Evolutionary conservation across 441 rosid genomes (phyloP).

Genomic region (Gossypium trilobum): DNA sequence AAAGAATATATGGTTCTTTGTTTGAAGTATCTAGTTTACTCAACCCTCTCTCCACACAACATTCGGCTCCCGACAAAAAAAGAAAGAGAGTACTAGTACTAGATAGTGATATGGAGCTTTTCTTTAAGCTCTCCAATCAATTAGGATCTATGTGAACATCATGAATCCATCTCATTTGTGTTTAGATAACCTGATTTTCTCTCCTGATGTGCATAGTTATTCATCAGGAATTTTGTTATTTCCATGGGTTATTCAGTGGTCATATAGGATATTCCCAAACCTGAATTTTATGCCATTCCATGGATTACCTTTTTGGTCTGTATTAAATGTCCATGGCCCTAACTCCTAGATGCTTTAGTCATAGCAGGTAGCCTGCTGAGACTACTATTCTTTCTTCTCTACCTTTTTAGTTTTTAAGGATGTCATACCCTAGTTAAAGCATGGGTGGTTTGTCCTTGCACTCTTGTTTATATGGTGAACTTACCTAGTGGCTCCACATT

Average conservation of each 20-base stretch:
- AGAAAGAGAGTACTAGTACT: not conserved
- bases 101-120: not conserved
- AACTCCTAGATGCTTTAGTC: conserved; percentile 1
- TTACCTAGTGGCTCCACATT: not conserved
- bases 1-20: not conserved
- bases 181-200: not conserved
- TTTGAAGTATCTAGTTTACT: not conserved
- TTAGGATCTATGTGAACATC: not conserved
- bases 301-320: not conserved
- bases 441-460: not conserved
- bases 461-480: not conserved
- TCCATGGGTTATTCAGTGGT: not conserved
- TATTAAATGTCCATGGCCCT: not conserved
- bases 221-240: not conserved
- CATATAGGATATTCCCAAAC: not conserved
- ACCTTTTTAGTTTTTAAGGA: not conserved
- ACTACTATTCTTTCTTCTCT: not conserved
- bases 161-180: not conserved
- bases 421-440: not conserved
- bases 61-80: not conserved
- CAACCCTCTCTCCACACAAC: not conserved
- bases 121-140: conserved; percentile 1
- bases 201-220: not conserved
- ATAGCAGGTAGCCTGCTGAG: not conserved
- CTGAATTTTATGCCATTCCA: not conserved